Base-by-base conservation (phyloP, 805 yeast species). In the Yamadazyma sp. region DNA sequence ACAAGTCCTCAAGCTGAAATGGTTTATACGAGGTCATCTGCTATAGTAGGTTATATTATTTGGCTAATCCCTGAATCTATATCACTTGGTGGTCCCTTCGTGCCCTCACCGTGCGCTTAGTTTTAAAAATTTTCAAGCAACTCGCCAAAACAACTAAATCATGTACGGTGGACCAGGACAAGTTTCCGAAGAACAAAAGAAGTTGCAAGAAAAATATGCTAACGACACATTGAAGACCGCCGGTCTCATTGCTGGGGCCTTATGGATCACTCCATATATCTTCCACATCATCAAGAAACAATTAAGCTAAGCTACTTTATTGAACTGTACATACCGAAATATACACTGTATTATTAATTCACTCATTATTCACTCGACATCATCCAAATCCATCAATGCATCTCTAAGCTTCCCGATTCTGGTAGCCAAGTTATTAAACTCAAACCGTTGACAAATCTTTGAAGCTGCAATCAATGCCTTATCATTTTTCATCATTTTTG, bases 11-110 rank as follows among this genome's bases (percentile, higher is more conserved):
- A 3, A 95, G 90, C 45, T 82, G 84, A 54, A 93, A 87, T 14
- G 98, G 97, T 43, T 75, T 77, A 10, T 90, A 71, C 0, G 96
- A 84, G 3, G 97, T 84, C 99, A 91, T 91, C 17, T 11, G 6
- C 9, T 19, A 9, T 16, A 13, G n/a, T 5, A 30, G 4, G 13
- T 30, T 8, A n/a, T n/a, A n/a, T n/a, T n/a, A n/a, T n/a, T n/a
- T n/a, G n/a, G n/a, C n/a, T n/a, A n/a, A n/a, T n/a, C n/a, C n/a
- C 8, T 25, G 16, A n/a, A 9, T 25, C 16, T n/a, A n/a, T n/a
- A 25, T 12, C 28, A 25, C 28, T 25, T 8, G 28, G 3, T 15
- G 14, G 14, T 20, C 17, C 11, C 35, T 26, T 19, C 30, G 30
- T 26, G 30, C 30, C 16, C 14, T 33, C 16, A 35, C 28, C 28